phyloP scores from a whole-genome alignment of 106 monocot species.

The Acorus calamus region DNA sequence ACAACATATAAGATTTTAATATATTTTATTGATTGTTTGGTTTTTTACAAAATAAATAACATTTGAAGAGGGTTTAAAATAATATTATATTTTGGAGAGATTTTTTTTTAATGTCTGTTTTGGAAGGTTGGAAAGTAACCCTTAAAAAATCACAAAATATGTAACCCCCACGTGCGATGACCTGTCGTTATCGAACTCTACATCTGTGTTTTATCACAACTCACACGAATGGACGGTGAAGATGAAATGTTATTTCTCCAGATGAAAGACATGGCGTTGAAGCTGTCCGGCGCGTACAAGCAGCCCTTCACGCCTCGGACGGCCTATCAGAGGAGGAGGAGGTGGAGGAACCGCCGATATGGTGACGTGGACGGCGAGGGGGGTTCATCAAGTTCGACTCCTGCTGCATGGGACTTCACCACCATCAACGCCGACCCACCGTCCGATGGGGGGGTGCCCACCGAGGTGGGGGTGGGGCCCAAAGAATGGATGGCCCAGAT shows the following conservation, averaged over 20 bases:
- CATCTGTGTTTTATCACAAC: too few species aligned
- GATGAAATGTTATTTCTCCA: conserved; percentile 8
- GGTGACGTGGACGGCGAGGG: conserved; percentile 20
- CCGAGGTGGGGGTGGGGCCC: conserved; percentile 23
- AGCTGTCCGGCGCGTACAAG: conserved; percentile 49
- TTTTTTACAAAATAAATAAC: too few species aligned
- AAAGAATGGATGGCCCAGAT: conserved; percentile 95
- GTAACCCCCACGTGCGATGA: too few species aligned
- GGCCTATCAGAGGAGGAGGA: conserved; percentile 8
- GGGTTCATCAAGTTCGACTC: conserved; percentile 43
- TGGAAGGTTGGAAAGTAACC: too few species aligned
- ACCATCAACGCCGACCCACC: conserved; percentile 1
- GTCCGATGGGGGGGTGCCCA: conserved; percentile 1
- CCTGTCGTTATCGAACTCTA: too few species aligned
- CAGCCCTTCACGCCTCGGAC: conserved; percentile 13
- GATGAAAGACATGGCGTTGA: conserved; percentile 89
- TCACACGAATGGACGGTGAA: too few species aligned
- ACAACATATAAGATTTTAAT: too few species aligned
- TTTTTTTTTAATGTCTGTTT: too few species aligned
- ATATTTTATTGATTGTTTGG: too few species aligned
- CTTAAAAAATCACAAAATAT: too few species aligned
- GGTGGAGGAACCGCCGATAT: not conserved
- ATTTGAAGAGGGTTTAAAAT: too few species aligned
- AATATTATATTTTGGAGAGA: too few species aligned
- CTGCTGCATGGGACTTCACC: conserved; percentile 63